These are phyloP conservation scores for Lentinula sp. DNA, from an alignment of 768 basidiomycete species.

Conservation along the genomic window DNA sequence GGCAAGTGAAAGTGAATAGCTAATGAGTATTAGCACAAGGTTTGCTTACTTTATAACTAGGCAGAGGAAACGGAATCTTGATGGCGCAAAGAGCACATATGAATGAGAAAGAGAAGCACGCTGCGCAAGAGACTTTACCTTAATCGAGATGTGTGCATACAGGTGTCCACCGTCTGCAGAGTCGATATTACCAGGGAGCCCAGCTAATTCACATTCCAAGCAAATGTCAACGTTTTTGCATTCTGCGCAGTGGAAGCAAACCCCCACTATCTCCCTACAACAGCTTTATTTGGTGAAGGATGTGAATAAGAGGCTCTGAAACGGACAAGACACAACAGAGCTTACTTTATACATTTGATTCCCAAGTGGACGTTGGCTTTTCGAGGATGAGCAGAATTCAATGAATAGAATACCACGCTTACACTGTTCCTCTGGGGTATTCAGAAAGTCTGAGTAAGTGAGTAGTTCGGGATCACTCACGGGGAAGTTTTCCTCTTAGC, in stretches of 20 bases:
- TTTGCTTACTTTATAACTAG: constrained; percentile 54
- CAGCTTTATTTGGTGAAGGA: constrained; percentile 45
- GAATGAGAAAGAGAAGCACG: background rate
- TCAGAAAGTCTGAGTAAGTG: constrained; percentile 19
- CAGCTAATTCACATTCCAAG: constrained; percentile 81
- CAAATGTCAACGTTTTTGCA: constrained; percentile 85
- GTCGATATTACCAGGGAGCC: constrained; percentile 77
- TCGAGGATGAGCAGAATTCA: background rate
- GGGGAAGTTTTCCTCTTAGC: constrained; percentile 52
- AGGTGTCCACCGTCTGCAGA: constrained; percentile 72
- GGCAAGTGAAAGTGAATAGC: background rate
- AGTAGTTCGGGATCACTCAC: constrained; percentile 34
- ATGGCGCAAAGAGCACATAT: background rate
- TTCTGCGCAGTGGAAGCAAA: constrained; percentile 88
- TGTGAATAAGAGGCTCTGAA: background rate
- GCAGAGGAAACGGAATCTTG: constrained; percentile 86
- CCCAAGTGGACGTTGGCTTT: constrained; percentile 73
- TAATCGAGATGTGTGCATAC: constrained; percentile 90
- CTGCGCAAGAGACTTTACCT: constrained; percentile 40
- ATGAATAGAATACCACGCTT: constrained; percentile 18
- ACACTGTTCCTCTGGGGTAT: constrained; percentile 58
- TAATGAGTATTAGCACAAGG: background rate
- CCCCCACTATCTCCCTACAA: constrained; percentile 83
- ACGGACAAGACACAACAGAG: constrained; percentile 8
- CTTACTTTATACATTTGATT: constrained; percentile 84